Evolutionary conservation across 2,329 filamentous ascomycete species (phyloP).

Genomic region (Septoria linicola): DNA sequence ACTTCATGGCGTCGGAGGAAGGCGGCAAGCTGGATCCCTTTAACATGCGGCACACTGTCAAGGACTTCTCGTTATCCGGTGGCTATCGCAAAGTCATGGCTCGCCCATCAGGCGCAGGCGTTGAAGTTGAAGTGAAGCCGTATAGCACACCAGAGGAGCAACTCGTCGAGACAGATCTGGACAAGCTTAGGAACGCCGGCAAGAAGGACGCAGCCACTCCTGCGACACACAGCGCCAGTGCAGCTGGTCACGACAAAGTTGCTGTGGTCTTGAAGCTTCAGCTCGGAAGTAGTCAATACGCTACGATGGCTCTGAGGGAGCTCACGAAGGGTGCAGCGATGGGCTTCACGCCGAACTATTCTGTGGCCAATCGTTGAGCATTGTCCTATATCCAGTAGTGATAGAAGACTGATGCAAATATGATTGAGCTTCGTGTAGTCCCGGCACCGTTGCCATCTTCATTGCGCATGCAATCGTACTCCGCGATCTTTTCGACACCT

Average conservation of each 20-base stretch:
- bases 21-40: conserved; percentile 79
- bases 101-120: conserved; percentile 55
- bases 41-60: conserved; percentile 81
- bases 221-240: conserved; percentile 5
- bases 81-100: conserved; percentile 84
- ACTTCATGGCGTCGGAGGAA: conserved; percentile 77
- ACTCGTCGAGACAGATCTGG: conserved; percentile 83
- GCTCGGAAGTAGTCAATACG: conserved; percentile 76
- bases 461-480: too few relatives aligned
- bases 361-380: conserved; percentile 33
- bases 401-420: too few relatives aligned
- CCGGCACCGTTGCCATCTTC: too few relatives aligned
- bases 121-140: conserved; percentile 65
- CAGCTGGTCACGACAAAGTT: conserved; percentile 50
- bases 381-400: background rate
- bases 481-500: too few relatives aligned
- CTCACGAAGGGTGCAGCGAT: conserved; percentile 68
- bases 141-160: conserved; percentile 75
- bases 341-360: conserved; percentile 63
- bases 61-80: conserved; percentile 84
- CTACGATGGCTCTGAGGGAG: conserved; percentile 78
- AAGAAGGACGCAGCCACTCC: conserved; percentile 27
- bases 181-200: conserved; percentile 52
- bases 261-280: conserved; percentile 73
- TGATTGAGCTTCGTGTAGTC: too few relatives aligned